Conservation (phyloP, 208 protist species). For the Spongospora subterranea region DNA sequence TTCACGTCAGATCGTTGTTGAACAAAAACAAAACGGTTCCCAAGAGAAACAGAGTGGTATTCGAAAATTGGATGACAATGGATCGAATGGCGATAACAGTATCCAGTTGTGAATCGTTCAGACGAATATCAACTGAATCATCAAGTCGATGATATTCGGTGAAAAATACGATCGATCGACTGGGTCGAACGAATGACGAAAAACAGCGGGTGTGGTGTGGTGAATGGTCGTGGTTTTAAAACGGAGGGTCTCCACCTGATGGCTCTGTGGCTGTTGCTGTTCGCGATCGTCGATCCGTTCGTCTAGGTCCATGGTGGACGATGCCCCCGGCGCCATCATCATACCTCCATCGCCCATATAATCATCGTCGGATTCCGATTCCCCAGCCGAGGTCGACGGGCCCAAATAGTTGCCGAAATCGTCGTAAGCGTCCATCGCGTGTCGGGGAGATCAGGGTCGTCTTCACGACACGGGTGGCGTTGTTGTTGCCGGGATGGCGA, state of each 20-base stretch:
- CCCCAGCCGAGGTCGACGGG: not conserved
- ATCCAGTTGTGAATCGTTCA: too few species aligned
- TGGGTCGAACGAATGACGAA: too few species aligned
- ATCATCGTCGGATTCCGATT: slow-evolving; percentile 9
- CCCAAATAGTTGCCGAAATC: slow-evolving; percentile 66
- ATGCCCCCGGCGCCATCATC: too few species aligned
- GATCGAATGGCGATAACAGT: too few species aligned
- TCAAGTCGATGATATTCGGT: too few species aligned
- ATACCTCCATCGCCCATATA: too few species aligned
- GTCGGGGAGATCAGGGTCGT: not conserved
- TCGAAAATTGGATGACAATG: not conserved
- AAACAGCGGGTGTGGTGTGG: too few species aligned
- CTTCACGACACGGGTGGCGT: too few species aligned
- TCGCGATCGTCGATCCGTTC: not conserved
- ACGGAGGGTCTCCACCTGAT: not conserved
- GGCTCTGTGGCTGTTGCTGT: not conserved
- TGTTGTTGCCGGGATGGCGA: too few species aligned
- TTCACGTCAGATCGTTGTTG: not conserved
- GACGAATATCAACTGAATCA: too few species aligned
- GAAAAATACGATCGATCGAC: too few species aligned
- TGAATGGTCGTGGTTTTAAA: too few species aligned
- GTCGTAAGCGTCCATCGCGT: slow-evolving; percentile 61
- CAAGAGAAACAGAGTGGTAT: not conserved
- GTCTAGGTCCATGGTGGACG: not conserved
- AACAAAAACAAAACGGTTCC: not conserved